A percentile compares a stretch with the other conserved stretches of the same genome.
These are phyloP conservation scores for Termitomyces sp. DNA, from an alignment of 768 basidiomycete genomes.

Conservation along the genomic window DNA sequence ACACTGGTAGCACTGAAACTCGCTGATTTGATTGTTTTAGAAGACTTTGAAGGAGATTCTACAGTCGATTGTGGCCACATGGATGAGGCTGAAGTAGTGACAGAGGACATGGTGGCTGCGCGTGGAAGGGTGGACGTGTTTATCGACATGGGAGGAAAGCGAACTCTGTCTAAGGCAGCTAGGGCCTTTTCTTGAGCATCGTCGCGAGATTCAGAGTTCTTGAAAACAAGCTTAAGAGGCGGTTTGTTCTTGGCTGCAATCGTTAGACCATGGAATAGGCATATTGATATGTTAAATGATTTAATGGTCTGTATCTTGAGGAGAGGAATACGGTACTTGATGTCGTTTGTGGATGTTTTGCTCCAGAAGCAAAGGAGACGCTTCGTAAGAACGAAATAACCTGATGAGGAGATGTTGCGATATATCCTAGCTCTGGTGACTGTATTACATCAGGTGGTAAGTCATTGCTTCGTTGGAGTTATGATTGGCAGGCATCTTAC, in stretches of 20 bases:
- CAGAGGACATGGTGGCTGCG: neutral
- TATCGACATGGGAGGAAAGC: conserved; percentile 7
- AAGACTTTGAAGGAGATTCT: neutral
- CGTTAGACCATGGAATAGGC: conserved; percentile 30
- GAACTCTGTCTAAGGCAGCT: conserved; percentile 7
- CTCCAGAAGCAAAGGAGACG: conserved; percentile 41
- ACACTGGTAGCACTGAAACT: conserved; percentile 28
- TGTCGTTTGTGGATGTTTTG: conserved; percentile 30
- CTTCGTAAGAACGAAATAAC: conserved; percentile 36
- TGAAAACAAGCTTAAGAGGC: conserved; percentile 47
- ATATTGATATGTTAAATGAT: conserved; percentile 21
- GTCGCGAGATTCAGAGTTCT: conserved; percentile 30
- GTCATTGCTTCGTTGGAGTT: neutral
- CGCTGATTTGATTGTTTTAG: neutral
- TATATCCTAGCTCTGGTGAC: conserved; percentile 31
- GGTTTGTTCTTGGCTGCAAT: conserved; percentile 40
- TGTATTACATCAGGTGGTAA: conserved; percentile 10
- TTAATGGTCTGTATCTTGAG: conserved; percentile 33
- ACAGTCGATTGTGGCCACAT: neutral
- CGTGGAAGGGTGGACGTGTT: neutral
- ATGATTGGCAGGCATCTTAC: conserved; percentile 14
- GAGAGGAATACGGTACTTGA: conserved; percentile 38
- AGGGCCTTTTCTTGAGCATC: conserved; percentile 36
- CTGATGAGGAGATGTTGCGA: conserved; percentile 27
- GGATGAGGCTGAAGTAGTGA: neutral